A percentile compares a stretch with the other conserved stretches of the same genome.
Evolutionary conservation across 1,284 basidiomycete genomes (phyloP).

Genomic region (Ganoderma lucidum): DNA sequence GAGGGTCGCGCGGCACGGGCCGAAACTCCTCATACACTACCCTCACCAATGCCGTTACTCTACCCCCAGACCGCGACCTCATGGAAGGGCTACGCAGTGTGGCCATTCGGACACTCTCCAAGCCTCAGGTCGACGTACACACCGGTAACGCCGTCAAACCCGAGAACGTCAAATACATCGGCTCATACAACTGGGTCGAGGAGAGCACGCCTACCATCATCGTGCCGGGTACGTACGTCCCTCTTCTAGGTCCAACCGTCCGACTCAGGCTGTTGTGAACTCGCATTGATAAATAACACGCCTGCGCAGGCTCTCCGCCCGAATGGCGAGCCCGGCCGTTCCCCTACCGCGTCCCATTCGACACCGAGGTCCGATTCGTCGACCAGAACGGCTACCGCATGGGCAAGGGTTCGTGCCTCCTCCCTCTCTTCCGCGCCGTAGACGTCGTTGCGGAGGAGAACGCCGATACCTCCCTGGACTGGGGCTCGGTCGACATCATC

Average conservation of each 20-base stretch:
- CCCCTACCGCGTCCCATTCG: slow-evolving; percentile 57
- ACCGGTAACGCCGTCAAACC: slow-evolving; percentile 15
- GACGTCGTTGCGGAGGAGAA: slow-evolving; percentile 47
- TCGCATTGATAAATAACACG: neutral
- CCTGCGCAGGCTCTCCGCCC: slow-evolving; percentile 55
- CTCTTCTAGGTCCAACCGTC: neutral
- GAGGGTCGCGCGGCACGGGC: neutral
- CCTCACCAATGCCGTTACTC: neutral
- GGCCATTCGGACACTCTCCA: slow-evolving; percentile 19
- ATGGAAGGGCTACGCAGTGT: slow-evolving; percentile 17
- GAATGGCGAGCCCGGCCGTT: slow-evolving; percentile 53
- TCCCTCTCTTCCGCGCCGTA: slow-evolving; percentile 59
- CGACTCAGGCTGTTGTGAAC: neutral
- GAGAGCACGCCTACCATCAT: slow-evolving; percentile 55
- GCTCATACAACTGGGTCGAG: slow-evolving; percentile 65
- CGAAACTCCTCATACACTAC: neutral
- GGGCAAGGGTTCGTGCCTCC: slow-evolving; percentile 46
- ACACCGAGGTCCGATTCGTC: slow-evolving; percentile 50
- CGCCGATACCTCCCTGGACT: slow-evolving; percentile 46
- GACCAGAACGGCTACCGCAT: slow-evolving; percentile 62
- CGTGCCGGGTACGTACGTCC: slow-evolving; percentile 55
- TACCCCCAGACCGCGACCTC: slow-evolving; percentile 28
- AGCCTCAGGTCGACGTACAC: neutral
- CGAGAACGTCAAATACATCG: slow-evolving; percentile 51
- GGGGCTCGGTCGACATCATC: slow-evolving; percentile 59